These are phyloP conservation scores for Ceriops tagal DNA, from an alignment of 345 rosid species.

Conservation along the genomic window DNA sequence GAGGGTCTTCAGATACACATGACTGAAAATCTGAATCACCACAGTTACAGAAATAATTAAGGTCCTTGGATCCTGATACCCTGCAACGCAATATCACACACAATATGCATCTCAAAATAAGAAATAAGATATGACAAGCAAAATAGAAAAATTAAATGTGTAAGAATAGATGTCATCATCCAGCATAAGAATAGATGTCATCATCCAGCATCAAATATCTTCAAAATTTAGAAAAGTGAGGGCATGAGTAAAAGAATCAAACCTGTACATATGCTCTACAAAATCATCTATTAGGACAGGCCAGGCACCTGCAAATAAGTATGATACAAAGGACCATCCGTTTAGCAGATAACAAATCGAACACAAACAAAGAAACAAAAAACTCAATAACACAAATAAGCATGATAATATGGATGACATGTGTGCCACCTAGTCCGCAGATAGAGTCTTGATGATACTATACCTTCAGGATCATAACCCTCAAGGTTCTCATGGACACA, in stretches of 20 bases:
- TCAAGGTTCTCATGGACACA: conserved; percentile 89
- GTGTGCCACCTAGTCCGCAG: too few relatives aligned
- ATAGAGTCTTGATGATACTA: not conserved
- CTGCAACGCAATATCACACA: conserved; percentile 29
- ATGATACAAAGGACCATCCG: conserved; percentile 4
- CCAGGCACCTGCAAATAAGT: conserved; percentile 79
- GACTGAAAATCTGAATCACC: conserved; percentile 55
- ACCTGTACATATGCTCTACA: conserved; percentile 99
- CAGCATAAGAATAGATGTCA: too few relatives aligned
- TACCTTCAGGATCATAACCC: conserved; percentile 98
- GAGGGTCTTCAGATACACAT: conserved; percentile 45
- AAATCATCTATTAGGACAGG: conserved; percentile 97
- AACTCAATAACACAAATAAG: too few relatives aligned
- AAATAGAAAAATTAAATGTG: too few relatives aligned
- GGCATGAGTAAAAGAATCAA: not conserved
- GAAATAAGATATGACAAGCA: too few relatives aligned
- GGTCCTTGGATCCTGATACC: conserved; percentile 48
- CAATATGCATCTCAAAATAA: not conserved
- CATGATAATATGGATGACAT: too few relatives aligned
- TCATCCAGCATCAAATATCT: too few relatives aligned
- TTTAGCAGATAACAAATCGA: not conserved
- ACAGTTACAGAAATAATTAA: conserved; percentile 44
- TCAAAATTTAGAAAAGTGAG: too few relatives aligned
- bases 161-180: too few relatives aligned
- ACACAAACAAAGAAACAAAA: too few relatives aligned